Evolutionary conservation across 2,329 filamentous ascomycete species (phyloP).

Genomic region (Phaeosphaeriaceae sp.): DNA sequence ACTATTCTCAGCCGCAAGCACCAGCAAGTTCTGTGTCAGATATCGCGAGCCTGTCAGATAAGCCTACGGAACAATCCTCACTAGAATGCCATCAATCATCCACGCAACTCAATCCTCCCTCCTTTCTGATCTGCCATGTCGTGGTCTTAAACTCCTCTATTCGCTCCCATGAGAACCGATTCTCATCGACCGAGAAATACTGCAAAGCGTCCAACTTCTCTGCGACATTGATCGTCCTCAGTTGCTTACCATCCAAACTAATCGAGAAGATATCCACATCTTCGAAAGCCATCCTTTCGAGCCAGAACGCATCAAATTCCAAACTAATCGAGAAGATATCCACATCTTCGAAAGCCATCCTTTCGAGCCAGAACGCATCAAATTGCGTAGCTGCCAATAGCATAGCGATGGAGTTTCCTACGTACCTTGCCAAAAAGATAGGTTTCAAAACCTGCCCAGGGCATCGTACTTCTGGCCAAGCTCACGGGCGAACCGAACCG

Average conservation of each 20-base stretch:
- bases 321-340: too few relatives aligned
- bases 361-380: conserved; percentile 1
- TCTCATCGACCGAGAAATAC: neutral
- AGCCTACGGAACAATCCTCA: too few relatives aligned
- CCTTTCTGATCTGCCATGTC: neutral
- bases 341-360: neutral
- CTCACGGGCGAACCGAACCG: neutral
- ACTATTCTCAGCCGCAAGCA: too few relatives aligned
- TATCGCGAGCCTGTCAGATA: too few relatives aligned
- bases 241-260: conserved; percentile 7
- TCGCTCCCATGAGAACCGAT: neutral
- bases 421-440: conserved; percentile 7
- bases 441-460: conserved; percentile 7
- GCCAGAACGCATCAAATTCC: conserved; percentile 9
- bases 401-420: conserved; percentile 2
- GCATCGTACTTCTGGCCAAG: neutral
- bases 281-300: neutral
- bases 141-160: neutral
- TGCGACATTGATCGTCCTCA: conserved; percentile 11
- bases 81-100: neutral
- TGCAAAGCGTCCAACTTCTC: neutral
- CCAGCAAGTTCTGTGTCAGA: too few relatives aligned
- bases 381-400: conserved; percentile 11
- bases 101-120: neutral
- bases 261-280: conserved; percentile 16